Evolutionary conservation across 2,329 filamentous ascomycete genomes (phyloP).

Genomic region (Chaetothyriales sp.): DNA sequence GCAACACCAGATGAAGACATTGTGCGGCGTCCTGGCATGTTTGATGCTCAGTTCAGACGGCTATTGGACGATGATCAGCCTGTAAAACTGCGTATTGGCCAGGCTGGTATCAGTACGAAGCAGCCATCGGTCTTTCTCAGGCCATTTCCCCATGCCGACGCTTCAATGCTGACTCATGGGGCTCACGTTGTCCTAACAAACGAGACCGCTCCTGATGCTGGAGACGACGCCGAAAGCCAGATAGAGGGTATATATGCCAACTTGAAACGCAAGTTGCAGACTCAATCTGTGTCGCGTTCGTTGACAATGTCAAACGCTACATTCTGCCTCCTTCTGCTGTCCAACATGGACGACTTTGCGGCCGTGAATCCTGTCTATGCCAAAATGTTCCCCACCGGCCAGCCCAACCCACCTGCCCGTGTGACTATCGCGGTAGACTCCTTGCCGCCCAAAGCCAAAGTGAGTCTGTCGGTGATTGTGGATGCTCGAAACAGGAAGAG

Average conservation of each 20-base stretch:
- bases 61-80: background rate
- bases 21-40: background rate
- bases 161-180: background rate
- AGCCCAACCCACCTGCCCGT: conserved; percentile 70
- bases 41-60: background rate
- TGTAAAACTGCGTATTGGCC: background rate
- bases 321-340: conserved; percentile 52
- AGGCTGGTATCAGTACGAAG: background rate
- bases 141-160: background rate
- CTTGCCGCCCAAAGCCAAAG: conserved; percentile 47
- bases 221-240: background rate
- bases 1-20: background rate
- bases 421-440: conserved; percentile 64
- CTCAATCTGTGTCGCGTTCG: background rate
- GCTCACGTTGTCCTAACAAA: background rate
- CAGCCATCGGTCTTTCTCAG: background rate
- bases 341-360: conserved; percentile 66
- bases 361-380: conserved; percentile 63
- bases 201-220: background rate
- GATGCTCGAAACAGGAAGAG: conserved; percentile 23
- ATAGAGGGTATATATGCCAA: background rate
- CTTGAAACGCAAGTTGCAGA: background rate
- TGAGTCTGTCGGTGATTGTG: conserved; percentile 46
- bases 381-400: conserved; percentile 46
- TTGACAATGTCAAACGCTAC: conserved; percentile 23